phyloP scores from a whole-genome alignment of 2,329 filamentous ascomycete genomes.

The Fusarium odoratissimum region DNA sequence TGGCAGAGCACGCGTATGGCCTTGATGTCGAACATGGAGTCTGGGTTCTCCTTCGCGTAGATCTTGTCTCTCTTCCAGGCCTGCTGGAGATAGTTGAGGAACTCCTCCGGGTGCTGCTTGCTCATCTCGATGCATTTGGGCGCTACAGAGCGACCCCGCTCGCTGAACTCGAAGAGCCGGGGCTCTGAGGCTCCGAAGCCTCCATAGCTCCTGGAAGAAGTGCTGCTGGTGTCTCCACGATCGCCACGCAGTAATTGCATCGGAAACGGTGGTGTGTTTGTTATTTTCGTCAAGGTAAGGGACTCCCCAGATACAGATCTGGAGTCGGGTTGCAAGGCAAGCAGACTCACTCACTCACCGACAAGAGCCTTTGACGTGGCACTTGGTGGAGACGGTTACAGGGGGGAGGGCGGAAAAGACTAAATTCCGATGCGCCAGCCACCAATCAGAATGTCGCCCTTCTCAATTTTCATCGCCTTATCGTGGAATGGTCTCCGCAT shows the following conservation, averaged over 20 bases:
- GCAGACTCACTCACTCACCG: slow-evolving; percentile 38
- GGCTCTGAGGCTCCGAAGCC: slow-evolving; percentile 38
- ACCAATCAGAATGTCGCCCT: background rate
- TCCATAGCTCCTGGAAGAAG: slow-evolving; percentile 39
- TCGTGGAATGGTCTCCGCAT: slow-evolving; percentile 17
- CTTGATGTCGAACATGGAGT: slow-evolving; percentile 38
- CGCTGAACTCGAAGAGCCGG: slow-evolving; percentile 39
- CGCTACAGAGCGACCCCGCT: slow-evolving; percentile 37
- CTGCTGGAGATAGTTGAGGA: slow-evolving; percentile 39
- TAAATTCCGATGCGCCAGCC: slow-evolving; percentile 19
- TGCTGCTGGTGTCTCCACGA: slow-evolving; percentile 41
- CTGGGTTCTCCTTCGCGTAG: slow-evolving; percentile 36
- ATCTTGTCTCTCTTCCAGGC: slow-evolving; percentile 40
- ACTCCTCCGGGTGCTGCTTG: slow-evolving; percentile 36
- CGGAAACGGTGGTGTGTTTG: slow-evolving; percentile 36
- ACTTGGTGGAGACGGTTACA: slow-evolving; percentile 23
- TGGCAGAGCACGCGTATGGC: slow-evolving; percentile 33
- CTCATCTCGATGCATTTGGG: slow-evolving; percentile 39
- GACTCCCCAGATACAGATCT: slow-evolving; percentile 32
- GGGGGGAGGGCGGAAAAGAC: slow-evolving; percentile 37
- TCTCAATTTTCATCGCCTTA: slow-evolving; percentile 11
- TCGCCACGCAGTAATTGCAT: slow-evolving; percentile 42
- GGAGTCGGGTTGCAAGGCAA: slow-evolving; percentile 24
- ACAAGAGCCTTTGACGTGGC: slow-evolving; percentile 41
- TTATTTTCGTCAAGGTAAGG: slow-evolving; percentile 1